Evolutionary conservation across 2,329 filamentous ascomycete species (phyloP), one percentile per base, ranked within the genome.

Genomic region (Plectosphaerella plurivora): DNA sequence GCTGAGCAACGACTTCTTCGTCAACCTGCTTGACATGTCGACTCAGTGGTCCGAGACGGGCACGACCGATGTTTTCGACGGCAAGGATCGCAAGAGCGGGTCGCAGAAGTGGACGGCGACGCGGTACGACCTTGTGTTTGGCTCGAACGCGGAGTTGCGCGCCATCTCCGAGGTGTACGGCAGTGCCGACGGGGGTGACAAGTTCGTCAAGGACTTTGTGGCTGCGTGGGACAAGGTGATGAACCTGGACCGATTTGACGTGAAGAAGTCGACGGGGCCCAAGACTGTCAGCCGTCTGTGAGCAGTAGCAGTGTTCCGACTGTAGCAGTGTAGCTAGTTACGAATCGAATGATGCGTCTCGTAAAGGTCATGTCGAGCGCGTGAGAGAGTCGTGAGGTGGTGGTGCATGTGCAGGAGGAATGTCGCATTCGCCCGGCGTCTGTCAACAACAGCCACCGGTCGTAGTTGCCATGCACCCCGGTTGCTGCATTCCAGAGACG

Each of bases 1-100:
- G 61, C 77, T 92, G 60, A 88, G 83, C 65, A 91, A 89, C 70
- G 88, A 91, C 73, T 92, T 89, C 78, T 92, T 92, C 64, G 79
- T 89, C 69, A 91, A 91, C 73, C 76, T 92, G 2, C 79, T 92
- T 25, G 87, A 90, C 65, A 81, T 78, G 62, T 73, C 69, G 68
- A 88, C 80, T 8, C 73, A 70, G 18, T 91, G 88, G 88, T 70
- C 71, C 41, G 71, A 47, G 36, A 58, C 73, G 53, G 55, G 24
- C 49, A 60, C n/a, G 51, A 65, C 70, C 35, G 86, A 90, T 60
- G 51, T 76, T 49, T 91, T 79, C 67, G 78, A 83, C 55, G 87
- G 85, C 36, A 62, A 71, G 14, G 84, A 89, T 71, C 83, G 82
- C 66, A 84, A 84, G 74, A 80, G 78, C 15, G 85, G 85, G 50